These are phyloP conservation scores for Mucor sp. DNA, from an alignment of 371 early-diverging fungal genomes.

Conservation along the genomic window DNA sequence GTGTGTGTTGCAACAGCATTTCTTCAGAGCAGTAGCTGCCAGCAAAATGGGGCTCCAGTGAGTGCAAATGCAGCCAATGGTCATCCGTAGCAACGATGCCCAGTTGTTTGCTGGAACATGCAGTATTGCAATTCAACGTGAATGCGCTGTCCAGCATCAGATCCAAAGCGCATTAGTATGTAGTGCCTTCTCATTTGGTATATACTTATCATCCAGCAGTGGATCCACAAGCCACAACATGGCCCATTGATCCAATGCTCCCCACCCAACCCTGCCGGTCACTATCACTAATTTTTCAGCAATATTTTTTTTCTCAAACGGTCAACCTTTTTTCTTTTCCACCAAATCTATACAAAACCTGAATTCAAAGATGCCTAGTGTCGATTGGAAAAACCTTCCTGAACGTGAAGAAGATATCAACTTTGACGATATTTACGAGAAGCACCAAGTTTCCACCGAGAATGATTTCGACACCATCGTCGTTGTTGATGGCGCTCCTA, in stretches of 20 bases:
- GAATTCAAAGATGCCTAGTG: slow-evolving; percentile 31
- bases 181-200: too few species aligned
- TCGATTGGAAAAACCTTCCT: slow-evolving; percentile 61
- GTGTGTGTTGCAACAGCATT: too few species aligned
- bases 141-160: too few species aligned
- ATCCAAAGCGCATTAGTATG: too few species aligned
- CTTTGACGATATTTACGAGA: slow-evolving; percentile 88
- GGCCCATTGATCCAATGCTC: neutral
- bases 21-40: too few species aligned
- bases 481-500: slow-evolving; percentile 91
- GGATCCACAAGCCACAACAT: neutral
- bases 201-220: neutral
- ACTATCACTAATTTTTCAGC: neutral
- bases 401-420: slow-evolving; percentile 78
- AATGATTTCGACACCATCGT: slow-evolving; percentile 85
- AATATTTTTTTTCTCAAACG: neutral
- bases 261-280: neutral
- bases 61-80: too few species aligned
- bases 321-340: slow-evolving; percentile 53
- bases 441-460: slow-evolving; percentile 66
- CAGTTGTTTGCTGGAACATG: too few species aligned
- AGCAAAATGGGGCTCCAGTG: too few species aligned
- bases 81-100: too few species aligned
- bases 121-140: too few species aligned
- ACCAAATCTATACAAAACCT: neutral